phyloP scores from a whole-genome alignment of 1,139 yeast genomes.

The Sugiyamaella grinbergsii region DNA sequence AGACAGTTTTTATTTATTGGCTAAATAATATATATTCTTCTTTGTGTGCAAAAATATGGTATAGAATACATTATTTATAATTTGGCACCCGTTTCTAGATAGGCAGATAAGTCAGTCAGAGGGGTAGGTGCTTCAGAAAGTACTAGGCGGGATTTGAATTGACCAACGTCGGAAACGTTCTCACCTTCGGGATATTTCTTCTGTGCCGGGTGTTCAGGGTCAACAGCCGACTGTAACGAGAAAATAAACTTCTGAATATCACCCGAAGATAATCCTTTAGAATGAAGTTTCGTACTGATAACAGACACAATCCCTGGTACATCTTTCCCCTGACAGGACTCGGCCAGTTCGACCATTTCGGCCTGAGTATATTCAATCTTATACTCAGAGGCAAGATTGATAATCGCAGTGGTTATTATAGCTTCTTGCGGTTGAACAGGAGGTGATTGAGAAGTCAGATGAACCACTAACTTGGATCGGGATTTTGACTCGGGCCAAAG shows the following conservation, averaged over 20 bases:
- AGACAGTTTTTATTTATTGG: not conserved
- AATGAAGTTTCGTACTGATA: constrained; percentile 18
- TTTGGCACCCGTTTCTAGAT: constrained; percentile 37
- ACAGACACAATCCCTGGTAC: constrained; percentile 22
- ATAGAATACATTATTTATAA: constrained; percentile 31
- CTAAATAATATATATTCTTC: too few relatives aligned
- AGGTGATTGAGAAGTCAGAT: constrained; percentile 61
- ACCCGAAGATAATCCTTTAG: constrained; percentile 24
- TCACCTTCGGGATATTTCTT: constrained; percentile 31
- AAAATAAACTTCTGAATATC: constrained; percentile 26
- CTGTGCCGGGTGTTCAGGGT: constrained; percentile 13
- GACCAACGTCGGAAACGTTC: constrained; percentile 32
- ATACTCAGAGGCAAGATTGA: constrained; percentile 70
- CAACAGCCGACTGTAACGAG: constrained; percentile 23
- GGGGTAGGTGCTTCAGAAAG: constrained; percentile 43
- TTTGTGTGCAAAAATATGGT: too few relatives aligned
- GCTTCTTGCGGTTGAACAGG: constrained; percentile 32
- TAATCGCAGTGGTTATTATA: constrained; percentile 29
- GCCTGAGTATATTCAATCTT: constrained; percentile 48
- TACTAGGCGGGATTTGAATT: constrained; percentile 38
- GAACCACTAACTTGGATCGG: constrained; percentile 56
- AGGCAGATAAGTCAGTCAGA: constrained; percentile 36
- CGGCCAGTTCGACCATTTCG: constrained; percentile 31
- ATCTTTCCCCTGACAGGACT: constrained; percentile 25
- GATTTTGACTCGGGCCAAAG: constrained; percentile 49